Base-by-base conservation (phyloP, 345 rosid species). In the Pugionium dolabratum region DNA sequence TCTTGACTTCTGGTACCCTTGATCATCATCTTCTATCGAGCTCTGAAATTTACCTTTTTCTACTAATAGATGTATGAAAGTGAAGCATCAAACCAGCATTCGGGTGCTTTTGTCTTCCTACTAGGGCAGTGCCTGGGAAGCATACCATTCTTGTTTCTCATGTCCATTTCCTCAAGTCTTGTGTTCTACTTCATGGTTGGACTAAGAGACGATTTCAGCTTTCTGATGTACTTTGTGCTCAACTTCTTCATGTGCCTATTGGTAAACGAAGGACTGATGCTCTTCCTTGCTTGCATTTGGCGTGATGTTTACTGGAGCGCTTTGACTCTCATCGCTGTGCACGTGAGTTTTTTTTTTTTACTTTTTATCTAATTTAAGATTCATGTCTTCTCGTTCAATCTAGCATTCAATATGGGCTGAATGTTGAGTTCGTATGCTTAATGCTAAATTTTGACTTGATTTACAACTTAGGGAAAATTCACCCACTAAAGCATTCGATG, bases 171-270 rank as follows among this genome's bases (percentile, higher is more conserved):
- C 32, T 95, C 97, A 30, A 88, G 97, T 64, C 99, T 91, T 2
- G 90, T 91, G 34, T 87, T 95, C 86, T 95, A 91, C 74, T 95
- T 95, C 86, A 90, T 95, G 61, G 49, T 81, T 3, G 97, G 97
- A 35, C 76, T 95, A 54, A 83, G 77, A 75, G 91, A 91, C 35
- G 93, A 85, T 42, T 95, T 95, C 80, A 87, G 97, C 82, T 79
- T 91, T 81, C 80, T 95, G 75, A 91, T 95, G 99, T 95, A 95
- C 85, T 91, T 91, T 62, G 97, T 95, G 64, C 87, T 95, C 71
- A 95, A 95, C 77, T 83, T 95, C 85, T 95, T 95, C 76, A 76
- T 80, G 78, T 91, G 95, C 80, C 86, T 95, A 55, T 43, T 95
- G 33, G 96, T 86, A 48, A 95, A 91, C 64, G 99, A 95, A 78